A percentile compares a stretch with the other conserved stretches of the same genome.
These are phyloP conservation scores for Leishmania mexicana DNA, from an alignment of 208 protist genomes.

Conservation along the genomic window DNA sequence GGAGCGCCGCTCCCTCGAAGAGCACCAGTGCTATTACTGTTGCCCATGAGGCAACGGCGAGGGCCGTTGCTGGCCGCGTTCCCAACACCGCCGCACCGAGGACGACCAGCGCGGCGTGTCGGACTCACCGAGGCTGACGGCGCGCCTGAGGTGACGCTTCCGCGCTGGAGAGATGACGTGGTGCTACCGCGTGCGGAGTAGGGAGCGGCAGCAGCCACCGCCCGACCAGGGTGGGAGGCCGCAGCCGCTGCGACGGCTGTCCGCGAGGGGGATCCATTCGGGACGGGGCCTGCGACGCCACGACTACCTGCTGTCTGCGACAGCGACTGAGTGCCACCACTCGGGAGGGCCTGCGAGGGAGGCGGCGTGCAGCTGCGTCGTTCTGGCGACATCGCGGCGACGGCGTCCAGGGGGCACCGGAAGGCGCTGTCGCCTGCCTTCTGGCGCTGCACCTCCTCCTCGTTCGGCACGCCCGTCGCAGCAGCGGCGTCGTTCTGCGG, in stretches of 20 bases:
- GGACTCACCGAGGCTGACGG: conserved; percentile 23
- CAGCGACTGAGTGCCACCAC: background rate
- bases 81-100: background rate
- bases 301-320: background rate
- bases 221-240: background rate
- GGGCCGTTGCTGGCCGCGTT: background rate
- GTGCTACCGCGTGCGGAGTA: conserved; percentile 30
- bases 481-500: background rate
- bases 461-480: background rate
- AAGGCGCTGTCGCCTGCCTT: background rate
- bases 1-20: conserved; percentile 3
- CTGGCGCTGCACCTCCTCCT: background rate
- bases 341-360: background rate
- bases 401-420: background rate
- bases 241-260: background rate
- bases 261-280: conserved; percentile 7
- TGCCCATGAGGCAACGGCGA: conserved; percentile 8
- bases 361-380: conserved; percentile 14
- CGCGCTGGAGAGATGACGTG: conserved; percentile 24
- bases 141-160: conserved; percentile 16
- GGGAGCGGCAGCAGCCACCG: background rate
- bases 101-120: conserved; percentile 11
- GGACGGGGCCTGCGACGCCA: background rate
- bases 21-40: background rate
- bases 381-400: background rate